phyloP scores from a whole-genome alignment of 495 filamentous ascomycete species.

The Aspergillus diversus region DNA sequence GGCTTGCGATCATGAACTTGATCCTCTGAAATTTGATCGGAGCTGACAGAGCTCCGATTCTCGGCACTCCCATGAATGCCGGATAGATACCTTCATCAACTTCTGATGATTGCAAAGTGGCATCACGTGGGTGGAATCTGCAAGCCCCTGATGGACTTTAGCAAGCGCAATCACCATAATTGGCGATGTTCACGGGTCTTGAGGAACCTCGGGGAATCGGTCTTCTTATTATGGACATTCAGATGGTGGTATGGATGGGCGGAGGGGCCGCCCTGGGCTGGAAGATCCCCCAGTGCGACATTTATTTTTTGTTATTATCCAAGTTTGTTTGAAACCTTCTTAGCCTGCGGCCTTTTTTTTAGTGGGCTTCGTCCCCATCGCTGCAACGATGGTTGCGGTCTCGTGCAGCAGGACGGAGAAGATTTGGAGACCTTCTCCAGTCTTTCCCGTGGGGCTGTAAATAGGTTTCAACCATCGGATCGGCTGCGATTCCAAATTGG shows the following conservation, averaged over 20 bases:
- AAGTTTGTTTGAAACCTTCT: slow-evolving; percentile 2
- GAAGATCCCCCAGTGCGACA: slow-evolving; percentile 13
- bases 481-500: slow-evolving; percentile 19
- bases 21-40: slow-evolving; percentile 10
- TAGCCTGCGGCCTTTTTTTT: slow-evolving; percentile 2
- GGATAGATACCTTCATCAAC: slow-evolving; percentile 6
- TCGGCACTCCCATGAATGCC: slow-evolving; percentile 9
- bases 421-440: slow-evolving; percentile 6
- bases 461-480: slow-evolving; percentile 12
- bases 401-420: slow-evolving; percentile 7
- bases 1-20: not conserved
- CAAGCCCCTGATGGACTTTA: not conserved
- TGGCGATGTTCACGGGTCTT: not conserved
- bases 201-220: not conserved
- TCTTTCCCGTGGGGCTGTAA: slow-evolving; percentile 6
- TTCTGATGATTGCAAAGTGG: not conserved
- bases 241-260: not conserved
- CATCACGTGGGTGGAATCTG: slow-evolving; percentile 17
- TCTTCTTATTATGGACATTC: not conserved
- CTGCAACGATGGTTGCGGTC: not conserved
- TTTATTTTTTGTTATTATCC: slow-evolving; percentile 2
- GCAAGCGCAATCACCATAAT: not conserved
- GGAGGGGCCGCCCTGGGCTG: not conserved
- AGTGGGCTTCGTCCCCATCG: slow-evolving; percentile 9
- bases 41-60: slow-evolving; percentile 18